Conservation (phyloP, 2,329 filamentous ascomycete genomes). For the Ceratocystis harringtonii region DNA sequence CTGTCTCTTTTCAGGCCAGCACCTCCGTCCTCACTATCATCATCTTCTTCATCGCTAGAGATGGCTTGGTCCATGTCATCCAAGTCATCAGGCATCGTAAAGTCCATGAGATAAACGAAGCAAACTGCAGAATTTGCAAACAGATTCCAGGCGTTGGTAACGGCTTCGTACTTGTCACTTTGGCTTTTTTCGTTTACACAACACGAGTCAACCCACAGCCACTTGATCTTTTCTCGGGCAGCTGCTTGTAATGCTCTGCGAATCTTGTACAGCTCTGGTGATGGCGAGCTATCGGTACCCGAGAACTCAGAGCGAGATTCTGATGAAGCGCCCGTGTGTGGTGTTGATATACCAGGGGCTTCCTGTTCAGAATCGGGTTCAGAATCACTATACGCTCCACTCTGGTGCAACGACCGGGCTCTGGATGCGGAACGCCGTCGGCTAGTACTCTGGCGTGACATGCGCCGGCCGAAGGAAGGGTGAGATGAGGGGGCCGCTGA, state of each 20-base stretch:
- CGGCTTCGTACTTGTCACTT: constrained; percentile 22
- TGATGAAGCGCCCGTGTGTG: constrained; percentile 3
- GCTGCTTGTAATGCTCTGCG: constrained; percentile 12
- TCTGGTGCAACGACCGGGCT: not conserved
- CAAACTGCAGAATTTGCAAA: constrained; percentile 20
- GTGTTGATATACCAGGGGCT: constrained; percentile 1
- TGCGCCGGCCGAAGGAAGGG: not conserved
- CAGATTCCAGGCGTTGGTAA: constrained; percentile 22
- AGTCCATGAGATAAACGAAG: constrained; percentile 22
- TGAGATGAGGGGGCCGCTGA: not conserved
- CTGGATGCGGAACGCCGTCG: constrained; percentile 4
- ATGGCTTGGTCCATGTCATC: constrained; percentile 8
- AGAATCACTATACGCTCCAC: constrained; percentile 10
- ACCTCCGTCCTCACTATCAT: constrained; percentile 11
- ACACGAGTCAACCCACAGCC: constrained; percentile 23
- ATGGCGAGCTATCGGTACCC: constrained; percentile 7
- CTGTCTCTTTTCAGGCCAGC: constrained; percentile 10
- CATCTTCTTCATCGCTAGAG: constrained; percentile 4
- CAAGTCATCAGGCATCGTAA: constrained; percentile 13
- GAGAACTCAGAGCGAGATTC: constrained; percentile 10
- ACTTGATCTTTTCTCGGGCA: constrained; percentile 19
- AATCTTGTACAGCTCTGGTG: constrained; percentile 12
- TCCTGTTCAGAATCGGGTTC: constrained; percentile 8
- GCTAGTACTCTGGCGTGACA: not conserved
- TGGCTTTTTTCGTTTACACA: constrained; percentile 23